Base-by-base conservation (phyloP, 2,329 filamentous ascomycete species). In the Colletotrichum musae region DNA sequence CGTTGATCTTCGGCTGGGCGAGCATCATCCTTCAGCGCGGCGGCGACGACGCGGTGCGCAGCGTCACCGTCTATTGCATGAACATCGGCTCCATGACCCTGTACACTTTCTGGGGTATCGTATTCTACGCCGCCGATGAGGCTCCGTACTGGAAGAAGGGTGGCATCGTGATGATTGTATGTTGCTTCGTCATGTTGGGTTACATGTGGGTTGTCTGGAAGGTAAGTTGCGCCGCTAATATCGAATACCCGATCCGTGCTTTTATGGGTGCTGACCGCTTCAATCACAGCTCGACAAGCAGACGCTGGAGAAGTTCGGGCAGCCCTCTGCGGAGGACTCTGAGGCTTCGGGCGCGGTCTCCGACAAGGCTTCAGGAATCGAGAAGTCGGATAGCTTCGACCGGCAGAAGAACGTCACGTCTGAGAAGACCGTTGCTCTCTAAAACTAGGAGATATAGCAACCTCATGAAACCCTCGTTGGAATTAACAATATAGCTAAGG, bases 101-200 rank as follows among this genome's bases (percentile, higher is more conserved):
- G n/a, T 82, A 80, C 58, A 79, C 80, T 0, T 82, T 81, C 60
- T 83, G 81, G 80, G 80, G 80, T 1, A 78, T 82, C 28, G 72
- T 75, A 1, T 62, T 83, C 10, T 82, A 81, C 61, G 69, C 79
- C 1, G 78, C 77, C 0, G 76, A 74, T 5, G 80, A 81, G 64
- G 78, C 80, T 2, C 77, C 77, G 6, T 71, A 80, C 77, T 58
- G 80, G 79, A 76, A 76, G 73, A 81, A 80, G 57, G 80, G 80
- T 0, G 77, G 74, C 7, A 79, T 81, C 41, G 71, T 79, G 2
- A 79, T 81, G 75, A 75, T 81, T 6, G 67, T 73, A 4, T 68
- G 68, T 43, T 70, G 68, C 16, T 48, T 59, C 3, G 41, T 70
- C 16, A 70, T 71, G 36, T 54, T 71, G 15, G 21, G 36, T 4